Conservation (phyloP, 2,329 filamentous ascomycete genomes). For the Aureobasidium sp. region DNA sequence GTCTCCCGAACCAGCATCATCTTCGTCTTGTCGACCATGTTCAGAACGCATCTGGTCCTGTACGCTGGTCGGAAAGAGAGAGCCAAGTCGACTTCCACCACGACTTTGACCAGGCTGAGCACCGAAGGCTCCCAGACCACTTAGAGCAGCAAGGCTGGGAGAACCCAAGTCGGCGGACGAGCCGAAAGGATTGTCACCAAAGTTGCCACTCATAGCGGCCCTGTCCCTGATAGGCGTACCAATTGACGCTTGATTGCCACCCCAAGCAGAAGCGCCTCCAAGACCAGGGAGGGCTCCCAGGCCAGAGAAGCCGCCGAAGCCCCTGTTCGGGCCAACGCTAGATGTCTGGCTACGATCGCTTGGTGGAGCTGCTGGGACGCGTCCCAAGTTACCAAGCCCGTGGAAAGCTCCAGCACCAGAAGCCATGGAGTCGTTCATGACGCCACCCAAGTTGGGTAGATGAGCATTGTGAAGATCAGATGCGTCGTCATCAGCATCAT, state of each 20-base stretch:
- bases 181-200: constrained; percentile 57
- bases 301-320: constrained; percentile 57
- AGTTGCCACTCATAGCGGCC: constrained; percentile 42
- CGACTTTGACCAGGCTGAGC: constrained; percentile 41
- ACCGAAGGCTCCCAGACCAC: constrained; percentile 60
- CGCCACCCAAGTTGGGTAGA: constrained; percentile 47
- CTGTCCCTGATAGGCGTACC: constrained; percentile 63
- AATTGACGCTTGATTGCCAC: constrained; percentile 60
- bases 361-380: constrained; percentile 49
- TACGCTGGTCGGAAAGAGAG: constrained; percentile 81
- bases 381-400: constrained; percentile 31
- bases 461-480: constrained; percentile 31
- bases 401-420: constrained; percentile 25
- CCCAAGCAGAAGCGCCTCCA: constrained; percentile 57
- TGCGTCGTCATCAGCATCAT: constrained; percentile 34
- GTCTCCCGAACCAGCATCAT: constrained; percentile 31
- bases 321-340: constrained; percentile 68
- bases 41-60: constrained; percentile 68
- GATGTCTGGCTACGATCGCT: constrained; percentile 92
- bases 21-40: constrained; percentile 49
- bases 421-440: constrained; percentile 34
- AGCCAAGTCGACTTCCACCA: constrained; percentile 66
- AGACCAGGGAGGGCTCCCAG: constrained; percentile 39
- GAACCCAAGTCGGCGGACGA: constrained; percentile 73
- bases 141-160: constrained; percentile 59